These are phyloP conservation scores for Zostera marina DNA, from an alignment of 116 monocot genomes.

Conservation along the genomic window DNA sequence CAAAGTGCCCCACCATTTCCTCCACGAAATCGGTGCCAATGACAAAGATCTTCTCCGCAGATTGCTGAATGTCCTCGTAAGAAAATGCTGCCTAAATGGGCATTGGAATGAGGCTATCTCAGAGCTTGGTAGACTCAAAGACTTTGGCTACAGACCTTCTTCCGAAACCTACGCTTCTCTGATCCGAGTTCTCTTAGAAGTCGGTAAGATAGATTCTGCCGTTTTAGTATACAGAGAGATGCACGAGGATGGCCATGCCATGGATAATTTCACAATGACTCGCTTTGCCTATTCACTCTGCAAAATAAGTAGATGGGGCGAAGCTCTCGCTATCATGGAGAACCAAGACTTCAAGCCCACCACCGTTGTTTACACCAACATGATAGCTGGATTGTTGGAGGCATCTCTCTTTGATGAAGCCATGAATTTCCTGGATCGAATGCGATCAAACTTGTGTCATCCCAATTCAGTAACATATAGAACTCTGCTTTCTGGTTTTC, in stretches of 20 bases:
- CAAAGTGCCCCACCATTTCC: slow-evolving; percentile 31
- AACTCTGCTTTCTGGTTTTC: slow-evolving; percentile 73
- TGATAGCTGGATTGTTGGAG: slow-evolving; percentile 85
- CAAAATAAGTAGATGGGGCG: slow-evolving; percentile 63
- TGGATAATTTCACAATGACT: slow-evolving; percentile 61
- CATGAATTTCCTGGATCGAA: slow-evolving; percentile 71
- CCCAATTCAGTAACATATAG: slow-evolving; percentile 80
- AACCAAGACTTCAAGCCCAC: slow-evolving; percentile 69
- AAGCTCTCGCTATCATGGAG: slow-evolving; percentile 69
- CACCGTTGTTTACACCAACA: slow-evolving; percentile 64
- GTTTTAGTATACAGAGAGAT: slow-evolving; percentile 77
- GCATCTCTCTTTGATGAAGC: slow-evolving; percentile 86
- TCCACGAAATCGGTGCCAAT: slow-evolving; percentile 54
- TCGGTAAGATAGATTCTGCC: slow-evolving; percentile 53
- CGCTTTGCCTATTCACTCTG: slow-evolving; percentile 57
- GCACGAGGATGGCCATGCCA: slow-evolving; percentile 38
- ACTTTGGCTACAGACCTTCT: slow-evolving; percentile 58
- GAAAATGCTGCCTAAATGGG: slow-evolving; percentile 59
- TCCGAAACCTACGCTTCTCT: slow-evolving; percentile 58
- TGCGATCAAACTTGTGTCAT: slow-evolving; percentile 51
- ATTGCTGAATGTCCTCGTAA: slow-evolving; percentile 66
- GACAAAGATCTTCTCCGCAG: slow-evolving; percentile 69
- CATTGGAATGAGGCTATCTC: slow-evolving; percentile 59
- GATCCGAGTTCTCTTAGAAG: slow-evolving; percentile 50
- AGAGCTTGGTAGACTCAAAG: slow-evolving; percentile 85